Conservation (phyloP, 2,329 filamentous ascomycete genomes). For the Blastomyces percursus region DNA sequence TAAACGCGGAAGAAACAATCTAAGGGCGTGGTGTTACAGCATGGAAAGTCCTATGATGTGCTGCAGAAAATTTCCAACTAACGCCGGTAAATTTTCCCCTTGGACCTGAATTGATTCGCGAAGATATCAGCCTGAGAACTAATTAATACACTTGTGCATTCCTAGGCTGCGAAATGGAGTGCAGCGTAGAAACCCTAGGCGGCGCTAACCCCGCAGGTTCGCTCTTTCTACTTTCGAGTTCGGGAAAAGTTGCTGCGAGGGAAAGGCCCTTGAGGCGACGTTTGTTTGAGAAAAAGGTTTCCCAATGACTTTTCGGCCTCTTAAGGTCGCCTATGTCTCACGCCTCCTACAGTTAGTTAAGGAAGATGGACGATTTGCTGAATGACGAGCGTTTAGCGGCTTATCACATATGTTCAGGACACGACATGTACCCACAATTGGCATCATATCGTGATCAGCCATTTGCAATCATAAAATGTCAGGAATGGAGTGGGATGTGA, state of each 20-base stretch:
- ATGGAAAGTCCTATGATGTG: not conserved
- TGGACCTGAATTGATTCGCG: not conserved
- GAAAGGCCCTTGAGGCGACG: not conserved
- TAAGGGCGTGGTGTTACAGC: not conserved
- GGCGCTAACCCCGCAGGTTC: not conserved
- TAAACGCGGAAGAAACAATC: not conserved
- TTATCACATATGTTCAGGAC: not conserved
- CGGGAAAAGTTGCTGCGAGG: not conserved
- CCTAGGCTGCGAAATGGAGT: not conserved
- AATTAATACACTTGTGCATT: not conserved
- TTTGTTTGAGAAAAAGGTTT: not conserved
- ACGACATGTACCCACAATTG: not conserved
- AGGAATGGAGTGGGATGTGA: not conserved
- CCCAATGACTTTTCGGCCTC: not conserved
- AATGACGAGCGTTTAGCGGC: not conserved
- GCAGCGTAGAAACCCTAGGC: not conserved
- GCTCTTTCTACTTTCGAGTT: not conserved
- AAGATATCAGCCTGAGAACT: not conserved
- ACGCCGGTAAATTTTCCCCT: not conserved
- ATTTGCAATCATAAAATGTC: not conserved
- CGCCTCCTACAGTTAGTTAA: not conserved
- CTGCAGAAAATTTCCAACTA: not conserved
- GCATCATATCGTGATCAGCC: not conserved
- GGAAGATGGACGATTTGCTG: not conserved
- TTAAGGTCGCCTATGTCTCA: not conserved